phyloP scores from a whole-genome alignment of 805 yeast species.

The Yarrowia alimentaria region DNA sequence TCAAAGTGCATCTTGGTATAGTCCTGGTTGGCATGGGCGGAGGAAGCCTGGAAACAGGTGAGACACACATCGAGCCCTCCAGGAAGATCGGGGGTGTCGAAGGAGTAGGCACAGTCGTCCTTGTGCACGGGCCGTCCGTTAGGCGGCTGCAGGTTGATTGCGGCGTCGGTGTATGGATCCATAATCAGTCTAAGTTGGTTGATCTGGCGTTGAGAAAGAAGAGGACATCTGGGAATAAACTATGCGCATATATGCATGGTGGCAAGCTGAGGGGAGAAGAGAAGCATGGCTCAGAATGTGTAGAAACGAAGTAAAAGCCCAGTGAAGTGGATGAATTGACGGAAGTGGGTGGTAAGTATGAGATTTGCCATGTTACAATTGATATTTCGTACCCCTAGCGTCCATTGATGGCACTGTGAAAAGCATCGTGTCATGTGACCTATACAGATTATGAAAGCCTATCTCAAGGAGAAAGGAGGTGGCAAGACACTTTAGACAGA shows the following conservation, averaged over 20 bases:
- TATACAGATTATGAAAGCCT: no score
- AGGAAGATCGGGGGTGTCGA: constrained; percentile 51
- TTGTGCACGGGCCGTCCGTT: constrained; percentile 52
- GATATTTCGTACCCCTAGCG: no score
- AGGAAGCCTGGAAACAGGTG: constrained; percentile 51
- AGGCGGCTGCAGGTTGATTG: constrained; percentile 21
- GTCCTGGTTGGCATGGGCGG: constrained; percentile 62
- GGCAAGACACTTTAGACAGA: no score
- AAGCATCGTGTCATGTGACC: no score
- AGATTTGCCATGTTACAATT: no score
- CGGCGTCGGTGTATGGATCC: constrained; percentile 23
- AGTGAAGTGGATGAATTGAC: no score
- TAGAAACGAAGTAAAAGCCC: no score
- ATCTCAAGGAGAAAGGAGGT: no score
- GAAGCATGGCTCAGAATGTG: no score
- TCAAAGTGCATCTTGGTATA: constrained; percentile 60
- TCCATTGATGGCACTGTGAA: no score
- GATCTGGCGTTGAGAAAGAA: background rate
- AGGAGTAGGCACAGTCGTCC: constrained; percentile 89
- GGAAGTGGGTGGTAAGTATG: no score
- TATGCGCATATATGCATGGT: constrained; percentile 7
- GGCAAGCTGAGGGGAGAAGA: background rate
- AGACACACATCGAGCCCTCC: constrained; percentile 75
- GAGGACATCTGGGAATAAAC: constrained; percentile 1
- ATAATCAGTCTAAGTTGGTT: constrained; percentile 5